A percentile compares a stretch with the other conserved stretches of the same genome.
Conservation (phyloP, 2,329 filamentous ascomycete genomes). For the Colletotrichum viniferum region DNA sequence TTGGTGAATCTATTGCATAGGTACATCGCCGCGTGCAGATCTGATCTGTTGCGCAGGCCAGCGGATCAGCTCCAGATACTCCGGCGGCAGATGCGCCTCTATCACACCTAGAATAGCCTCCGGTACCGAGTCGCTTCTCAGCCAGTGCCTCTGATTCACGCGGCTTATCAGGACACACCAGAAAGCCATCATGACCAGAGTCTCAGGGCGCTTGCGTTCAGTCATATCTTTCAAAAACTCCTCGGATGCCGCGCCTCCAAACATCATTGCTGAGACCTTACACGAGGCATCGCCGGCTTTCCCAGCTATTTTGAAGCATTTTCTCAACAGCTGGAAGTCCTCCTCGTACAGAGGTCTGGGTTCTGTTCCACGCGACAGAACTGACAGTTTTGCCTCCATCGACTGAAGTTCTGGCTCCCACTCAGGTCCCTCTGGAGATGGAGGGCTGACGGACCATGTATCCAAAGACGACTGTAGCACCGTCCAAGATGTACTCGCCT, state of each 20-base stretch:
- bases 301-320: neutral
- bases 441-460: neutral
- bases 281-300: neutral
- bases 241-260: neutral
- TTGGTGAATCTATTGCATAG: neutral
- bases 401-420: neutral
- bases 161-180: neutral
- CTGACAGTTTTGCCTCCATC: neutral
- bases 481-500: neutral
- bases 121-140: neutral
- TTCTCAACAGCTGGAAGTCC: neutral
- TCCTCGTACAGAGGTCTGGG: neutral
- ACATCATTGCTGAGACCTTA: neutral
- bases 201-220: neutral
- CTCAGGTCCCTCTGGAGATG: neutral
- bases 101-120: neutral
- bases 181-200: neutral
- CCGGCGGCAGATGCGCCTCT: neutral
- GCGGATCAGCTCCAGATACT: neutral
- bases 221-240: neutral
- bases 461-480: neutral
- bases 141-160: neutral
- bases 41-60: neutral
- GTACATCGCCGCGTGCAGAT: neutral
- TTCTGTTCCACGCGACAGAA: accelerated